Evolutionary conservation across 495 filamentous ascomycete species (phyloP).

Genomic region (Entonaema liquescens): DNA sequence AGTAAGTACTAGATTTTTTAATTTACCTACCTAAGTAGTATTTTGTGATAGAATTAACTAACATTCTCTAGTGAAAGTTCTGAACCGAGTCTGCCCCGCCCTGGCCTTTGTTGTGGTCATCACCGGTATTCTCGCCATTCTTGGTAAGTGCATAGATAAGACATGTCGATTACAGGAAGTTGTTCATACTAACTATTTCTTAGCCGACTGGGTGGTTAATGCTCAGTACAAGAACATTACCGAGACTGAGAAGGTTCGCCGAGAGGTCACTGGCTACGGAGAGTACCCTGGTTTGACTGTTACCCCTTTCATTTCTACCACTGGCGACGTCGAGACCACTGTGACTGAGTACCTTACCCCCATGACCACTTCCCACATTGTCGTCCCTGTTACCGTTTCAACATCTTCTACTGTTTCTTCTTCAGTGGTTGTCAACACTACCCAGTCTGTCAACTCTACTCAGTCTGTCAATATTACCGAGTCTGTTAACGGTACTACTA

Average conservation of each 20-base stretch:
- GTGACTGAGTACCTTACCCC: slow-evolving; percentile 13
- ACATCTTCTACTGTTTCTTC: slow-evolving; percentile 1
- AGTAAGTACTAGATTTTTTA: neutral
- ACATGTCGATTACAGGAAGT: neutral
- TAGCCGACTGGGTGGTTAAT: neutral
- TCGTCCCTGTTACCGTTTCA: slow-evolving; percentile 3
- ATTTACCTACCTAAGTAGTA: neutral
- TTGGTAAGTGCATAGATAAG: neutral
- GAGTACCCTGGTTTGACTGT: slow-evolving; percentile 8
- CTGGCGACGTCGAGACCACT: neutral
- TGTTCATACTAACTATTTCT: slow-evolving; percentile 14
- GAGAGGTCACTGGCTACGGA: slow-evolving; percentile 27
- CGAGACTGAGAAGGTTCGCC: neutral
- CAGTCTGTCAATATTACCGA: slow-evolving; percentile 13
- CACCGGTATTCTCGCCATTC: too few species aligned
- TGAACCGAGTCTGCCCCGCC: neutral
- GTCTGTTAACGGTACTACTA: neutral
- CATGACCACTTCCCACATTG: slow-evolving; percentile 3
- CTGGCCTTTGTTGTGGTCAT: neutral
- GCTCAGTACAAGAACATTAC: neutral
- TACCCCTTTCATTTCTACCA: neutral
- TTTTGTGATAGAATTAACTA: slow-evolving; percentile 1
- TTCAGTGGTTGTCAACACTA: neutral
- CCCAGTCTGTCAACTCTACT: slow-evolving; percentile 12
- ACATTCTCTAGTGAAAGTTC: neutral